Percentiles rank a stretch among this genome's conserved stretches.
Evolutionary conservation across 352 stramenopile genomes (phyloP).

Genomic region (Thraustochytrium striatum): DNA sequence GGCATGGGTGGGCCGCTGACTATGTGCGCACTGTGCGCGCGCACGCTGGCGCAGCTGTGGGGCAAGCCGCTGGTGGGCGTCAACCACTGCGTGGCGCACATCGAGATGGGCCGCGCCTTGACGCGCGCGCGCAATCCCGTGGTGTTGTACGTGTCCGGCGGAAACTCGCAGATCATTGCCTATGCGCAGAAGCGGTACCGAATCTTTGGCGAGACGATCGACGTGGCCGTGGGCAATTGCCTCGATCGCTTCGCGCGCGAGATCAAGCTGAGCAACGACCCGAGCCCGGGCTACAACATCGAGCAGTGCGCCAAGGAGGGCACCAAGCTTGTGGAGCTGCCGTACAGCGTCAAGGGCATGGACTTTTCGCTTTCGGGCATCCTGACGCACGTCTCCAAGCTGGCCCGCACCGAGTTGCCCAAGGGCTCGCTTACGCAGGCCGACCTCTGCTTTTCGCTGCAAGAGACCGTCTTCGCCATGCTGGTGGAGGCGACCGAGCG

Average conservation of each 20-base stretch:
- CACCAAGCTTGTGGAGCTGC: constrained; percentile 85
- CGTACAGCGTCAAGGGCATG: constrained; percentile 92
- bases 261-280: constrained; percentile 94
- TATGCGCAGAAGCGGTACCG: constrained; percentile 68
- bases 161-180: constrained; percentile 93
- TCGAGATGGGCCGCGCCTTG: constrained; percentile 98
- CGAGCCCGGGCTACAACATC: constrained; percentile 97
- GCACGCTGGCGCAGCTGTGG: constrained; percentile 89
- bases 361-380: constrained; percentile 98
- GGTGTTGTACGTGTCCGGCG: constrained; percentile 97
- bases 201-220: constrained; percentile 99
- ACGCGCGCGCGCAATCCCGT: constrained; percentile 88
- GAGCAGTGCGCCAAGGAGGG: constrained; percentile 91
- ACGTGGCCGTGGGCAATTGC: constrained; percentile 99
- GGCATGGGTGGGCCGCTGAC: constrained; percentile 97
- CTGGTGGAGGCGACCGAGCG: constrained; percentile 99
- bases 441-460: constrained; percentile 97
- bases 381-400: constrained; percentile 91
- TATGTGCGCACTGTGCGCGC: constrained; percentile 88
- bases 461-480: constrained; percentile 99
- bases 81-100: constrained; percentile 99
- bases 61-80: constrained; percentile 90
- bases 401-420: constrained; percentile 54
- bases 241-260: constrained; percentile 93
- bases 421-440: constrained; percentile 82